A percentile compares a stretch with the other conserved stretches of the same genome.
phyloP scores from a whole-genome alignment of 306 rosid genomes.

The Lathyrus aphaca region DNA sequence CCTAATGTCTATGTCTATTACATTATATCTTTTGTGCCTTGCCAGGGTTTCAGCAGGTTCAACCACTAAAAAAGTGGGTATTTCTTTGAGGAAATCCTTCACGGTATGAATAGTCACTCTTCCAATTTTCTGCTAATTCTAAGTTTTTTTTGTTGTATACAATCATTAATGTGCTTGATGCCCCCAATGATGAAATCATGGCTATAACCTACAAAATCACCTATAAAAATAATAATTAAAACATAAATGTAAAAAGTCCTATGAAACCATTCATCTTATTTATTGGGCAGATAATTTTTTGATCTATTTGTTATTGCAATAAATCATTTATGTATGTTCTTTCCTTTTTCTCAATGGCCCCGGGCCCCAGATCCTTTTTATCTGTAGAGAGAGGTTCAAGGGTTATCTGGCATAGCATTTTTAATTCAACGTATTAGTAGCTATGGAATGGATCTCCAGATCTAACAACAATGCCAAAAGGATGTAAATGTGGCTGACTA shows the following conservation, averaged over 20 bases:
- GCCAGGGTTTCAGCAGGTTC: constrained; percentile 59
- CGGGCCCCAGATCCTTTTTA: background rate
- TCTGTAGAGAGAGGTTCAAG: constrained; percentile 6
- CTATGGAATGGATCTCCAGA: constrained; percentile 21
- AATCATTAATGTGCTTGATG: constrained; percentile 16
- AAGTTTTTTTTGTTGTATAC: background rate
- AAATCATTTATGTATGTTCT: background rate
- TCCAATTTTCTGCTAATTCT: background rate
- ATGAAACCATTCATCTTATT: background rate
- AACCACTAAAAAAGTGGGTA: constrained; percentile 42
- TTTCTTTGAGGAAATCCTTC: constrained; percentile 58
- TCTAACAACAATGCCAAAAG: constrained; percentile 3
- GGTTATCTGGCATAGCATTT: constrained; percentile 4
- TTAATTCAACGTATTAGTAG: background rate
- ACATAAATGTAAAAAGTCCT: constrained; percentile 1
- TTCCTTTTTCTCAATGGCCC: background rate
- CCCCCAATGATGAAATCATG: constrained; percentile 12
- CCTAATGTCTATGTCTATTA: constrained; percentile 6
- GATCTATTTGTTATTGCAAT: background rate
- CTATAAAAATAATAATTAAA: background rate
- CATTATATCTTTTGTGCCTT: constrained; percentile 33
- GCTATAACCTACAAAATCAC: background rate
- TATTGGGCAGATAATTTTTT: background rate
- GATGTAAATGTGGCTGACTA: background rate
- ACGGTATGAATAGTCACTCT: constrained; percentile 53